Conservation (phyloP, 2,329 filamentous ascomycete genomes). For the Laburnicola sp. region DNA sequence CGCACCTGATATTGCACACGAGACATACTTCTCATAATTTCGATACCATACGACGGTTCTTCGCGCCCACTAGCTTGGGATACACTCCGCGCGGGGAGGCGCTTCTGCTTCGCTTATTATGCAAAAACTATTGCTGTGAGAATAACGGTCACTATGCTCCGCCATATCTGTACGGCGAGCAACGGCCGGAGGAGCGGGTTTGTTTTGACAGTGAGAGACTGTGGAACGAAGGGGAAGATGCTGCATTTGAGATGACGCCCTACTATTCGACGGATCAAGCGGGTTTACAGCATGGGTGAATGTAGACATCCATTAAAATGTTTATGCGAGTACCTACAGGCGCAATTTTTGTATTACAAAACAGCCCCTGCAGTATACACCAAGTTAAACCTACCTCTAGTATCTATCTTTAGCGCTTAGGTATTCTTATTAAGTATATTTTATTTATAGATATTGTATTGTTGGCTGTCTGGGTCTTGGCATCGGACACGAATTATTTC, state of each 20-base stretch:
- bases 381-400: too few species aligned
- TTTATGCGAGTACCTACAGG: too few species aligned
- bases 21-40: neutral
- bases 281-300: neutral
- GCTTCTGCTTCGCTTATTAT: too few species aligned
- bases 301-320: too few species aligned
- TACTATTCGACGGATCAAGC: neutral
- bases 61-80: neutral
- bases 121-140: too few species aligned
- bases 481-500: too few species aligned
- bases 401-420: too few species aligned
- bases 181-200: neutral
- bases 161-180: conserved; percentile 1
- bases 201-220: neutral
- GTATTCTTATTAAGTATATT: too few species aligned
- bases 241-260: neutral
- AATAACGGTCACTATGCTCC: neutral
- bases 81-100: neutral
- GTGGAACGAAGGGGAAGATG: neutral
- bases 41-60: neutral
- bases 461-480: too few species aligned
- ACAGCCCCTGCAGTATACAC: too few species aligned
- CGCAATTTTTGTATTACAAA: too few species aligned
- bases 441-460: too few species aligned
- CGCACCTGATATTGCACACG: neutral